Evolutionary conservation across 2,329 filamentous ascomycete species (phyloP), one percentile per base, ranked within the genome.

Genomic region (Penicillium sp.): DNA sequence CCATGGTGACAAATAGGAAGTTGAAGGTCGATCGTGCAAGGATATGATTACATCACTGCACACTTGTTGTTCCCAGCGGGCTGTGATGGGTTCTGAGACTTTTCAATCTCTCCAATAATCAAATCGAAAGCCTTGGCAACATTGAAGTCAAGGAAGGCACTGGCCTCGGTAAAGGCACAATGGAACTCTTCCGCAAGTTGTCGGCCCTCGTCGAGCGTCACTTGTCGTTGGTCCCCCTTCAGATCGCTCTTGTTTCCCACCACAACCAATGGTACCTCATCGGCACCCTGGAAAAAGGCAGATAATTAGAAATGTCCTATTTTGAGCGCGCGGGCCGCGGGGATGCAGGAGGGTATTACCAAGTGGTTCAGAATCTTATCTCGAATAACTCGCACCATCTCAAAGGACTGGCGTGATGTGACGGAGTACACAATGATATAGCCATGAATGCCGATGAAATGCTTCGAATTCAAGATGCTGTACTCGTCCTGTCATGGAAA

Each of bases 351-450:
- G 35, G 47, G 0, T 88, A 39, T 73, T 81, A 96, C 94, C 65
- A 98, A 81, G 75, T 98, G 94, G 76, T 96, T 96, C 59, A 99
- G 82, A 63, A 99, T 97, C 84, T 98, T 99, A 76, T 98, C 94
- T 28, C 93, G 85, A 67, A 99, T 96, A 61, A 97, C 92, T 71
- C 91, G 88, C 53, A 96, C 90, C 94, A 98, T 99, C 76, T 99
- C 95, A 73, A 97, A 98, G 10, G 92, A 96, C 69, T 95, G 90
- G 72, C 91, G 88, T 50, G 91, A 96, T 22, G 91, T 90, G 52
- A 99, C 93, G n/a, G 93, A 96, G 79, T 99, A 99, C 51, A 97
- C 94, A 61, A 99, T 89, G 86, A 99, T 92, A 78, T 98, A 99
- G 58, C 95, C 95, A 81, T 99, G 95, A 67, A 98, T 98, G 64